Evolutionary conservation across 2,329 filamentous ascomycete species (phyloP), one percentile per base, ranked within the genome.

Genomic region (Fusarium sp.): DNA sequence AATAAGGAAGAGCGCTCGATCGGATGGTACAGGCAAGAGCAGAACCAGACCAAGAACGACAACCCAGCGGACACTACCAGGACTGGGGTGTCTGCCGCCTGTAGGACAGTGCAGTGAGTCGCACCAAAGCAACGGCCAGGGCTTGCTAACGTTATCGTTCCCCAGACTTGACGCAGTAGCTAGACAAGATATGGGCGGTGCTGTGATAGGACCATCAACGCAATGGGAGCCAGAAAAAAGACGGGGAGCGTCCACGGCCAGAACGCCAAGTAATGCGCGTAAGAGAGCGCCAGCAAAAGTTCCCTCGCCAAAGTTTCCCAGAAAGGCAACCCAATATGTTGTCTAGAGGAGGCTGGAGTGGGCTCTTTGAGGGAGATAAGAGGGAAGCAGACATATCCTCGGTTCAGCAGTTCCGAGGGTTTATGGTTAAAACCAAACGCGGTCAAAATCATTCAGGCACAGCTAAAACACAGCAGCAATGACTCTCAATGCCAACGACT

Each of bases 281-380:
- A 77, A 78, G 78, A 77, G 79, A 77, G 73, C 76, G 78, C 78
- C 78, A 80, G 81, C 82, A 83, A 83, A 83, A 83, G 82, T 83
- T 81, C 81, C 81, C 71, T 82, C 78, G 81, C 78, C 78, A 79
- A 82, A 76, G 57, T 80, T 81, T 75, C 80, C 79, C 60, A 75
- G 76, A 79, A 79, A 74, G 82, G 80, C 77, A 82, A 81, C 76
- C 80, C 75, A 79, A 79, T 78, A 76, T 79, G 67, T 73, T 72
- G 72, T 78, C 74, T 76, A 46, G 66, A 73, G 60, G 76, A 75
- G 75, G 69, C 75, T 77, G 52, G 67, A 75, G 74, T 69, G 71
- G 64, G 75, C 71, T 74, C 69, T 76, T 75, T 65, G 71, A 74
- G 69, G 64, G 69, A 77, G 77, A 78, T 78, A 77, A 76, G 71